A percentile compares a stretch with the other conserved stretches of the same genome.
These are phyloP conservation scores for Rosa multiflora DNA, from an alignment of 306 rosid species.

Conservation along the genomic window DNA sequence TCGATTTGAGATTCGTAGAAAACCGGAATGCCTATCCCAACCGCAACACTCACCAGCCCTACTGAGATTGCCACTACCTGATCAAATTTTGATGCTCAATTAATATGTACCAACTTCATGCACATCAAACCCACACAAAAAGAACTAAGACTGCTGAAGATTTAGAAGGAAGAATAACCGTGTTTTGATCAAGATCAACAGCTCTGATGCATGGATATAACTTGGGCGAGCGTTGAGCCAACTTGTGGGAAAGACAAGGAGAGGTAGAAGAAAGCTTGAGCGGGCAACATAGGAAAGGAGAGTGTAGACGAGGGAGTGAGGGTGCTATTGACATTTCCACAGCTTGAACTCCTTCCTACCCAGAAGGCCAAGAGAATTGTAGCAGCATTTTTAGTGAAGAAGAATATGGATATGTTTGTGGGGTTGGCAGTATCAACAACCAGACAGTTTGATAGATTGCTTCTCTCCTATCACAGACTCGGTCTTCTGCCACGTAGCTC, in stretches of 20 bases:
- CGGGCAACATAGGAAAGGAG: constrained; percentile 69
- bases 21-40: constrained; percentile 83
- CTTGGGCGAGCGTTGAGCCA: constrained; percentile 47
- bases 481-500: neutral
- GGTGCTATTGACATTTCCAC: constrained; percentile 60
- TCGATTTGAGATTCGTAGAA: constrained; percentile 91
- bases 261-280: constrained; percentile 42
- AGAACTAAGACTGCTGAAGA: neutral
- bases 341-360: neutral
- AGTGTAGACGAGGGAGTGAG: constrained; percentile 49
- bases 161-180: constrained; percentile 39
- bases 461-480: neutral
- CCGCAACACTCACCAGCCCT: constrained; percentile 72
- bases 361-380: neutral
- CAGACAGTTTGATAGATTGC: neutral
- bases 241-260: constrained; percentile 20
- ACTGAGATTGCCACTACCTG: constrained; percentile 88
- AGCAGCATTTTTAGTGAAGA: neutral
- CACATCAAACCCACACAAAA: neutral
- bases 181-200: constrained; percentile 83
- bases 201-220: constrained; percentile 82
- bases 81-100: neutral
- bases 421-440: constrained; percentile 20
- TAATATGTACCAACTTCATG: neutral
- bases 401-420: constrained; percentile 27